A percentile compares a stretch with the other conserved stretches of the same genome.
Conservation (phyloP, 177 flowering plant species). For the Vitis hybrid region DNA sequence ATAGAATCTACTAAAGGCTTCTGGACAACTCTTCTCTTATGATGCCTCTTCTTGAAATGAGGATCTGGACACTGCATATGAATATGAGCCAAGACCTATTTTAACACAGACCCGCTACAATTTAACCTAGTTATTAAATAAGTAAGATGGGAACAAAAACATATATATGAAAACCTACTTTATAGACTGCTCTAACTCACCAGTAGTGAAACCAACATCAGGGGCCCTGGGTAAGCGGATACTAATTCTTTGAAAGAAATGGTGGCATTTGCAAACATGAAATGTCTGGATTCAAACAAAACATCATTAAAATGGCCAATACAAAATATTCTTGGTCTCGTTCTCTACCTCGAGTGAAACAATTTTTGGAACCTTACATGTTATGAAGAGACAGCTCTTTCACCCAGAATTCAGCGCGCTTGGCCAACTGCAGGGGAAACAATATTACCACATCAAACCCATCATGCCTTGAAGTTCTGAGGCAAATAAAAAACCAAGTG, state of each 20-base stretch:
- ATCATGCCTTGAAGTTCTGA: neutral
- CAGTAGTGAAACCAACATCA: slow-evolving; percentile 70
- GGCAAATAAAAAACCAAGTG: slow-evolving; percentile 7
- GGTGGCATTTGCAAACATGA: slow-evolving; percentile 83
- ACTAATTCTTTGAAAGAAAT: slow-evolving; percentile 69
- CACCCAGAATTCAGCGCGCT: slow-evolving; percentile 78
- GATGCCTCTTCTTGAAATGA: slow-evolving; percentile 90
- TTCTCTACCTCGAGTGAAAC: neutral
- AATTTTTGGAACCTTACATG: slow-evolving; percentile 48
- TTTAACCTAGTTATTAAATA: neutral
- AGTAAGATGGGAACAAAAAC: no score
- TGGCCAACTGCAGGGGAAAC: slow-evolving; percentile 60
- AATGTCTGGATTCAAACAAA: slow-evolving; percentile 55
- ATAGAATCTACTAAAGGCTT: slow-evolving; percentile 77
- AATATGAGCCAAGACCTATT: neutral
- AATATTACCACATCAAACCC: neutral
- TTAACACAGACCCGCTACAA: neutral
- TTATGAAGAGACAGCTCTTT: slow-evolving; percentile 65
- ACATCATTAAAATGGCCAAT: neutral
- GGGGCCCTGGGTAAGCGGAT: slow-evolving; percentile 78
- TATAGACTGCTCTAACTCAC: slow-evolving; percentile 38
- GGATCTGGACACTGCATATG: slow-evolving; percentile 93
- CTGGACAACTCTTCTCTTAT: slow-evolving; percentile 88
- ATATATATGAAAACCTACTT: neutral
- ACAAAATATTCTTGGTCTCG: neutral